Evolutionary conservation across 2,329 filamentous ascomycete genomes (phyloP).

Genomic region (Cladophialophora exuberans): DNA sequence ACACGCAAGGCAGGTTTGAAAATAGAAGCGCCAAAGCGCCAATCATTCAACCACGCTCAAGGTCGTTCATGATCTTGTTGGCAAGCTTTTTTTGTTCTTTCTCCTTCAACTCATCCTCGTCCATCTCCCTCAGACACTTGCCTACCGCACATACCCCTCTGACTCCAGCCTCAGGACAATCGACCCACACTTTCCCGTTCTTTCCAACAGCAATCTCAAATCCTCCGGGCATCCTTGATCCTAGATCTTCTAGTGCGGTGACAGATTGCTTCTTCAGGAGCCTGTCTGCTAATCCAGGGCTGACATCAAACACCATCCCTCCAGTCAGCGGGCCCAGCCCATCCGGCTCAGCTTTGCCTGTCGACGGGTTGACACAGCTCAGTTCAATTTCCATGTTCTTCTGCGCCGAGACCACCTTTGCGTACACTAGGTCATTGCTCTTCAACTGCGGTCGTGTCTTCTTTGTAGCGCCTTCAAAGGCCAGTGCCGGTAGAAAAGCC

Average conservation of each 20-base stretch:
- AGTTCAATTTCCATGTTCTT: conserved; percentile 87
- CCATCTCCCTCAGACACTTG: conserved; percentile 70
- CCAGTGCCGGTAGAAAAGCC: conserved; percentile 78
- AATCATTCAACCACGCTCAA: conserved; percentile 35
- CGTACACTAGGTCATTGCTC: conserved; percentile 81
- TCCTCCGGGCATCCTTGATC: conserved; percentile 68
- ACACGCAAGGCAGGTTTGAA: neutral
- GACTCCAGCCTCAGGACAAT: conserved; percentile 67
- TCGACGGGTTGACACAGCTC: conserved; percentile 83
- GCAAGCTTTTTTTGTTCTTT: conserved; percentile 53
- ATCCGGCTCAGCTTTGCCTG: conserved; percentile 84
- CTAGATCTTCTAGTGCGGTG: conserved; percentile 78
- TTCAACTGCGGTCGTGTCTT: conserved; percentile 84
- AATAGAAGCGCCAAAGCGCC: too few species aligned
- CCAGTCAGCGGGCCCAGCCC: conserved; percentile 81
- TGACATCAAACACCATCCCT: conserved; percentile 85
- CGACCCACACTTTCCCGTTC: conserved; percentile 92
- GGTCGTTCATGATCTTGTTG: conserved; percentile 45
- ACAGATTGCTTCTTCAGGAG: conserved; percentile 69
- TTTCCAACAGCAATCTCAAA: conserved; percentile 94
- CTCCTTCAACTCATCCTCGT: conserved; percentile 58
- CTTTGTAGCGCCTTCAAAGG: conserved; percentile 91
- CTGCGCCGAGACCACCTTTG: conserved; percentile 75
- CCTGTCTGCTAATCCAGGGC: conserved; percentile 77
- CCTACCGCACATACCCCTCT: conserved; percentile 78